phyloP scores from a whole-genome alignment of 2,329 filamentous ascomycete genomes.

The Ophiosphaerella narmari region DNA sequence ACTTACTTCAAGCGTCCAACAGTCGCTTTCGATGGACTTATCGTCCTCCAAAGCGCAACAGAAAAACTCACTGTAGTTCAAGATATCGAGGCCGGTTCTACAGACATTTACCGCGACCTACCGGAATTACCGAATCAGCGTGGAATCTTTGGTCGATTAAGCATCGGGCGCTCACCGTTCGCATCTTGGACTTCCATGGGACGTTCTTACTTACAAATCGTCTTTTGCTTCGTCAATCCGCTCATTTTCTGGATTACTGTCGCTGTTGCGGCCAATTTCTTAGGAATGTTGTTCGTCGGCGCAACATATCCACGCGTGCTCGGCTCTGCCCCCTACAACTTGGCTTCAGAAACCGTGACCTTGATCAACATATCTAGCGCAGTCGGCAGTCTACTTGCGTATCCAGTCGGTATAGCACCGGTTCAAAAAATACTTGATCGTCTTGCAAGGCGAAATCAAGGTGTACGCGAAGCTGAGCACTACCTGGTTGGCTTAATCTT shows the following conservation, averaged over 20 bases:
- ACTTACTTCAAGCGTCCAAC: constrained; percentile 50
- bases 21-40: constrained; percentile 49
- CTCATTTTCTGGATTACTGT: constrained; percentile 40
- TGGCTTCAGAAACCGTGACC: constrained; percentile 16
- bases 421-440: constrained; percentile 17
- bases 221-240: constrained; percentile 33
- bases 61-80: constrained; percentile 48
- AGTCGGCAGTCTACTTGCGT: constrained; percentile 24
- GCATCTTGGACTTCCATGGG: constrained; percentile 32
- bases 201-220: constrained; percentile 32
- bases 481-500: constrained; percentile 35
- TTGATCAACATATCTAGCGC: constrained; percentile 27
- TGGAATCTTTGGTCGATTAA: constrained; percentile 13
- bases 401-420: constrained; percentile 13
- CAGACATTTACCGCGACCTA: constrained; percentile 28
- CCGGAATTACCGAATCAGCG: constrained; percentile 19
- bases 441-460: constrained; percentile 30
- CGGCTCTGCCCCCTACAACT: constrained; percentile 24
- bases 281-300: constrained; percentile 39
- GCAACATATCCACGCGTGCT: constrained; percentile 28
- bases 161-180: constrained; percentile 25
- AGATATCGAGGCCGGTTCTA: constrained; percentile 33
- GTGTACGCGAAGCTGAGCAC: constrained; percentile 40
- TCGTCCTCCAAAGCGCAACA: constrained; percentile 45
- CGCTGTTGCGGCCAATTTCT: constrained; percentile 28